phyloP scores from a whole-genome alignment of 345 rosid species.

The Firmiana major region DNA sequence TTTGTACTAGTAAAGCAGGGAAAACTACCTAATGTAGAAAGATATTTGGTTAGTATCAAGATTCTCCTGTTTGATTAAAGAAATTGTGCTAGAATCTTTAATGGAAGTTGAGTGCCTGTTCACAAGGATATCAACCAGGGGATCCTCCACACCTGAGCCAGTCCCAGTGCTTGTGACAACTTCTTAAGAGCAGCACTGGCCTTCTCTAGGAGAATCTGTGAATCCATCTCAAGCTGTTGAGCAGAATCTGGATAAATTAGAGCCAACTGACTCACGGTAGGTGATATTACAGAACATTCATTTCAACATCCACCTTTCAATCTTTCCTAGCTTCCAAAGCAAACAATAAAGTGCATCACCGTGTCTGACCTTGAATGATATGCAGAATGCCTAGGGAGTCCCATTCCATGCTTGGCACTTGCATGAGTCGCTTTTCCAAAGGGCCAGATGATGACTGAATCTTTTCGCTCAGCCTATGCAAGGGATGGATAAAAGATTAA shows the following conservation, averaged over 20 bases:
- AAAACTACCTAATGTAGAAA: background rate
- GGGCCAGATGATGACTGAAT: constrained; percentile 89
- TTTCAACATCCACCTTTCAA: background rate
- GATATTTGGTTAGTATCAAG: no score
- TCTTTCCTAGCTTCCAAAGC: background rate
- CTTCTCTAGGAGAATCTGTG: constrained; percentile 69
- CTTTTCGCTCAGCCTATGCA: constrained; percentile 84
- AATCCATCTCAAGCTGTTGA: constrained; percentile 83
- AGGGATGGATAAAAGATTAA: background rate
- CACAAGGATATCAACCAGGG: no score
- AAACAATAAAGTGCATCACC: background rate
- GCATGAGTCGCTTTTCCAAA: constrained; percentile 79
- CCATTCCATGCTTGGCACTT: constrained; percentile 86
- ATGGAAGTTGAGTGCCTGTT: no score
- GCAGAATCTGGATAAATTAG: background rate
- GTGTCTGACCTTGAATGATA: constrained; percentile 78
- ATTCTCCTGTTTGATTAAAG: no score
- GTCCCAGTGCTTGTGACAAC: no score
- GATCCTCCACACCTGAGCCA: no score
- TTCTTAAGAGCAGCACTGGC: no score
- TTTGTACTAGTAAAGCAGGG: background rate
- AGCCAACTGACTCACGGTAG: background rate
- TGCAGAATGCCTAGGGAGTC: constrained; percentile 76
- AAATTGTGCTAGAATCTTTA: no score
- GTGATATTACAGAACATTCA: no score